A percentile compares a stretch with the other conserved stretches of the same genome.
Evolutionary conservation across 495 filamentous ascomycete genomes (phyloP).

Genomic region (Penicillium diatomitis): DNA sequence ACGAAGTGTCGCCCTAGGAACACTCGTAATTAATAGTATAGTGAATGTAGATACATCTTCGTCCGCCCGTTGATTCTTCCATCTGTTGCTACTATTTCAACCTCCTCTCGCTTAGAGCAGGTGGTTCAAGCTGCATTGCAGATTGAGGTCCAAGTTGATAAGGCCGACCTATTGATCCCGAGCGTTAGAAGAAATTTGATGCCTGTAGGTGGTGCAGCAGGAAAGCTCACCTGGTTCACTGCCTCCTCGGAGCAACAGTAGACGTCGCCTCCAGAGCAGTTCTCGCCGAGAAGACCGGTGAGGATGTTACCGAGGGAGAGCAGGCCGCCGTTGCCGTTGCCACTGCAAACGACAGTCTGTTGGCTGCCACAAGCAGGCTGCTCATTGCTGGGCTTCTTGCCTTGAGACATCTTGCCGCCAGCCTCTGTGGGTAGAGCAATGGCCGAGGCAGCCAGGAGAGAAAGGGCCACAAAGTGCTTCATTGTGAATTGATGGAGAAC

Average conservation of each 20-base stretch:
- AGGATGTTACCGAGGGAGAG: constrained; percentile 10
- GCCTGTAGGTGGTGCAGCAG: not conserved
- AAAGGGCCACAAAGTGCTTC: not conserved
- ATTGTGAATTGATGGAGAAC: not conserved
- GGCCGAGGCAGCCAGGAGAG: not conserved
- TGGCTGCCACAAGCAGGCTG: constrained; percentile 1
- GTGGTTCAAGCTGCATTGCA: constrained; percentile 8
- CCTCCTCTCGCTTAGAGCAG: not conserved
- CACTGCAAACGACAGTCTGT: constrained; percentile 8
- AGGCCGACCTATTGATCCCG: not conserved
- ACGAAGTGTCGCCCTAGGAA: too few species aligned
- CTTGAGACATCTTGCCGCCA: not conserved
- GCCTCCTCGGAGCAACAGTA: constrained; percentile 9
- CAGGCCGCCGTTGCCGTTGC: constrained; percentile 10
- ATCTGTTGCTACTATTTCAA: not conserved
- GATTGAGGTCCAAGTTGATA: constrained; percentile 7
- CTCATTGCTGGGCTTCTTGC: not conserved
- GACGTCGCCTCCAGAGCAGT: constrained; percentile 9
- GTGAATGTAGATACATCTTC: too few species aligned
- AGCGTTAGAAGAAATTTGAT: not conserved
- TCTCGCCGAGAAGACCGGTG: constrained; percentile 5
- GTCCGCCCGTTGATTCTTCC: too few species aligned
- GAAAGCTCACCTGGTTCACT: constrained; percentile 4
- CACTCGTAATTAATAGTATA: too few species aligned
- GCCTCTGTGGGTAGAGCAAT: not conserved